Conservation (phyloP, 1,139 yeast species). For the Citeromyces hawaiiensis region DNA sequence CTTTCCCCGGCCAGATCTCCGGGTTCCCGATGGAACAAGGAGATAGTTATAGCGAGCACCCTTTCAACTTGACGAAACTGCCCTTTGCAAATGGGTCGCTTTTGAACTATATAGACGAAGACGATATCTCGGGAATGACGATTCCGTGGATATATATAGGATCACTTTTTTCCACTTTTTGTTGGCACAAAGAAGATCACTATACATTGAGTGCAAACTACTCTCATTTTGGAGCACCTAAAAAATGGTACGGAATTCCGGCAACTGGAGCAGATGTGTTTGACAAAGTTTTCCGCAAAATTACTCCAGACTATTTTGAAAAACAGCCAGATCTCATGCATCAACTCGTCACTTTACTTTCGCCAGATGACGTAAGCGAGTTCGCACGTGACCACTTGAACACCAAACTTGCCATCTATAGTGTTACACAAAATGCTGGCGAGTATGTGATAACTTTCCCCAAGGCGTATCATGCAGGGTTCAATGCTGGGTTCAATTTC, state of each 20-base stretch:
- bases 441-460: constrained; percentile 69
- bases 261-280: constrained; percentile 36
- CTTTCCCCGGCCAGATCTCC: constrained; percentile 45
- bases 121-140: constrained; percentile 69
- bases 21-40: constrained; percentile 41
- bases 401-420: constrained; percentile 36
- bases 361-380: constrained; percentile 31
- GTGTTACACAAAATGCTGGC: constrained; percentile 72
- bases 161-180: constrained; percentile 59
- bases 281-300: constrained; percentile 35
- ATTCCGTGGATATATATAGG: constrained; percentile 76
- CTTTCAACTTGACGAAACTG: constrained; percentile 54
- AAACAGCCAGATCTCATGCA: constrained; percentile 84
- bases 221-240: constrained; percentile 63
- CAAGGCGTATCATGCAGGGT: constrained; percentile 70
- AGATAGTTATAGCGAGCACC: constrained; percentile 33
- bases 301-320: constrained; percentile 74
- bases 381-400: constrained; percentile 12
- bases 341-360: constrained; percentile 70
- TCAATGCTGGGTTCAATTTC: constrained; percentile 63
- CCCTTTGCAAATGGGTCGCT: constrained; percentile 58
- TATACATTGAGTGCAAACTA: constrained; percentile 68
- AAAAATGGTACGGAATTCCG: constrained; percentile 74
- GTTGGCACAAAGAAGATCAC: constrained; percentile 84
- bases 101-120: constrained; percentile 37